Evolutionary conservation across 495 filamentous ascomycete species (phyloP), one percentile per base, ranked within the genome.

Genomic region (Halenospora varia): DNA sequence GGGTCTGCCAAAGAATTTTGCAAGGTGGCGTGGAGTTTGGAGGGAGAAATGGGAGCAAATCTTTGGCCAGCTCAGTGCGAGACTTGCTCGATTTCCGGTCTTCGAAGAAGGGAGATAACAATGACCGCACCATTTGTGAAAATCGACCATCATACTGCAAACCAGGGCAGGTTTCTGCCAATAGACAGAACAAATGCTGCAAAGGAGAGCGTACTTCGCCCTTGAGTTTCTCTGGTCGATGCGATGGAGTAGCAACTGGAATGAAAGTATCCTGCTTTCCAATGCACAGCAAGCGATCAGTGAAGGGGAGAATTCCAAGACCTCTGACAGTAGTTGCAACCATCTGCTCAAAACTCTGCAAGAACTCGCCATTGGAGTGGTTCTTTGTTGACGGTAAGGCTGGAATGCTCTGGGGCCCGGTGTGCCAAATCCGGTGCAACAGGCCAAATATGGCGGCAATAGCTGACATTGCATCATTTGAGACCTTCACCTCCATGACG

Each of bases 401-500:
- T 35, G 39, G 45, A 22, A 64, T 40, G 2, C 61, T 57, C n/a
- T 49, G 59, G 3, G 69, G 65, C 1, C 75, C 76, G 9, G 50
- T 59, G 29, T 69, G 71, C 89, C 93, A 96, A 2, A 92, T 71
- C 13, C 75, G 81, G 51, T 84, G 80, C 10, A 96, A 68, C 19
- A 88, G 61, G 24, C 80, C 80, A 53, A 94, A 75, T 20, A 91
- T 73, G 48, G 84, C 78, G 10, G 89, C 84, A 47, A 96, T 78
- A 44, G 91, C 90, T 49, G 84, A 77, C 72, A 88, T 89, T 3
- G 88, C 86, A 55, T 97, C 92, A 20, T 79, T 79, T 0, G 90
- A 90, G 11, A 92, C 87, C 62, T 91, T 96, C 54, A 98, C 85
- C 66, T 98, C 94, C 70, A 95, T 94, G 44, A 79, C 85, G 4